phyloP scores from a whole-genome alignment of 2,329 filamentous ascomycete genomes.

The Calonectria hongkongensis region DNA sequence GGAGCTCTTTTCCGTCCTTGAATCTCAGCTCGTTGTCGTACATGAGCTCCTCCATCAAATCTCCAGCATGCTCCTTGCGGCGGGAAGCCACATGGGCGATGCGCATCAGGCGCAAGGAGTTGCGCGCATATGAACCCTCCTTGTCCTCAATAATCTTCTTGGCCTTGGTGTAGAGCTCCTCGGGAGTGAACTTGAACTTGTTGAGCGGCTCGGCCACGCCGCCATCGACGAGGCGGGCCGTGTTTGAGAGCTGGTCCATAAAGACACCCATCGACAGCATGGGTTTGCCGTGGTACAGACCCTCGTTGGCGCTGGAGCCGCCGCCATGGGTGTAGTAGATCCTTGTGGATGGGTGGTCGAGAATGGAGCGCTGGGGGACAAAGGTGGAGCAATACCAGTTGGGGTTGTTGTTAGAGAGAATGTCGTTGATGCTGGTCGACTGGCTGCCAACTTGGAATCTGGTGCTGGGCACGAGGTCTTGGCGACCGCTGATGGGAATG shows the following conservation, averaged over 20 bases:
- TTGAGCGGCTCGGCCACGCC: conserved; percentile 61
- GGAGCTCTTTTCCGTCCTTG: conserved; percentile 43
- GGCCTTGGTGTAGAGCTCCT: conserved; percentile 57
- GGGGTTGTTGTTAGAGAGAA: conserved; percentile 56
- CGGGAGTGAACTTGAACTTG: conserved; percentile 60
- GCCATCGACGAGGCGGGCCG: conserved; percentile 57
- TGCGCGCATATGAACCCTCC: conserved; percentile 56
- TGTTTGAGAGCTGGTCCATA: conserved; percentile 65
- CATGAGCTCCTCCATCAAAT: conserved; percentile 65
- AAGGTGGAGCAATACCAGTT: conserved; percentile 59
- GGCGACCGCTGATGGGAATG: conserved; percentile 28
- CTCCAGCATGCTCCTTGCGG: conserved; percentile 61
- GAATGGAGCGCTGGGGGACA: conserved; percentile 64
- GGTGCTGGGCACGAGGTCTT: conserved; percentile 36
- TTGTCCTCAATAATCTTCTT: conserved; percentile 54
- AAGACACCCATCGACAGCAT: conserved; percentile 62
- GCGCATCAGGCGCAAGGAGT: conserved; percentile 60
- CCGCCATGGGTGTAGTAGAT: conserved; percentile 66
- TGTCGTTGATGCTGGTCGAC: conserved; percentile 28
- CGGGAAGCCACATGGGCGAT: conserved; percentile 61
- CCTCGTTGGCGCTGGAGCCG: conserved; percentile 64
- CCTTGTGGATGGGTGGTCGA: conserved; percentile 58
- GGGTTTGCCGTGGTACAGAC: conserved; percentile 61
- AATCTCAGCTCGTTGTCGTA: conserved; percentile 58
- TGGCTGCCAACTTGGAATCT: conserved; percentile 35